Evolutionary conservation across 2,329 filamentous ascomycete species (phyloP).

Genomic region (Sphaerulina musiva): DNA sequence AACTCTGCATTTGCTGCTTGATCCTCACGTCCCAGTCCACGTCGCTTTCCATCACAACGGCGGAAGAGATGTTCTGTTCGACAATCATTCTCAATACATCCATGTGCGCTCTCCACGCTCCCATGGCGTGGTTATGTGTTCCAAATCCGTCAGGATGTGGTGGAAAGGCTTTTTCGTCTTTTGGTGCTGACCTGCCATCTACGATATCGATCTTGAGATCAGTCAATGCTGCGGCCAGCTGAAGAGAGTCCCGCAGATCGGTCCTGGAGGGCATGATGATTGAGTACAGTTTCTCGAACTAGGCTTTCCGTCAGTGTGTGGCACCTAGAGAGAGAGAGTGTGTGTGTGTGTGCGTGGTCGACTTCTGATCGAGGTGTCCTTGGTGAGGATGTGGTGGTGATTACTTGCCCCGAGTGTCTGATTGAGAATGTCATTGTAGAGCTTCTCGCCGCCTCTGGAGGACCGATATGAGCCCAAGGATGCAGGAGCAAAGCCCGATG

Average conservation of each 20-base stretch:
- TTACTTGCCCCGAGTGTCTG: constrained; percentile 8
- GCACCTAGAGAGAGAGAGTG: neutral
- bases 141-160: constrained; percentile 20
- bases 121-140: constrained; percentile 3
- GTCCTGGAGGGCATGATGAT: constrained; percentile 47
- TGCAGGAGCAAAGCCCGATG: neutral
- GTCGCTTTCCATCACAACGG: constrained; percentile 41
- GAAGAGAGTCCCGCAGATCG: constrained; percentile 47
- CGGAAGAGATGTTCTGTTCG: constrained; percentile 34
- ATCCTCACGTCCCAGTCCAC: constrained; percentile 42
- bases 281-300: constrained; percentile 48
- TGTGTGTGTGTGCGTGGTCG: no score
- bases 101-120: constrained; percentile 19
- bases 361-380: no score
- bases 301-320: neutral
- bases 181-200: constrained; percentile 37
- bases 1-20: constrained; percentile 32
- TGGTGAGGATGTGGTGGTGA: no score
- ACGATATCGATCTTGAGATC: constrained; percentile 44
- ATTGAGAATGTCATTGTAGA: constrained; percentile 8
- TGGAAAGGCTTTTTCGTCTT: constrained; percentile 28
- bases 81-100: constrained; percentile 30
- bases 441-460: neutral
- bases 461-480: neutral
- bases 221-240: constrained; percentile 42